Base-by-base conservation (phyloP, 129 eudicot genomes). In the Tanacetum coccineum region DNA sequence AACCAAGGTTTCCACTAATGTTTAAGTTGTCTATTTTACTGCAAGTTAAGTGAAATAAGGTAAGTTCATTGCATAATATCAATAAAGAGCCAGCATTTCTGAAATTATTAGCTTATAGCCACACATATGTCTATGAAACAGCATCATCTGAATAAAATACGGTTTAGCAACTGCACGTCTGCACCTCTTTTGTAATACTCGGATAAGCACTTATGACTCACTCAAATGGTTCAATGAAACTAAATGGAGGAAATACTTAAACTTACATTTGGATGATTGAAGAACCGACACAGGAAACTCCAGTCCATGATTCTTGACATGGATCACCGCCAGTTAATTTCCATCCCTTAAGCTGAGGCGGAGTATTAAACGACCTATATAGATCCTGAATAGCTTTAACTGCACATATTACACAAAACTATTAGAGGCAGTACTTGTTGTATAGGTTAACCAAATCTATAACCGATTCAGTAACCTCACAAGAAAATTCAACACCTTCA, bases 271-370 rank as follows among this genome's bases (percentile, higher is more conserved):
- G 76, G 25, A 84, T 70, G 39, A 88, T 74, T 5, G 96, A 80
- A 72, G 98, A 82, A 44, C 82, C 87, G 39, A 26, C 30, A 77
- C 98, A 93, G 10, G 71, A 32, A 79, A 93, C 76, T 70, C 98
- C 98, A 26, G 69, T 68, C 96, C 98, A 93, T 12, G 79, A 67
- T 64, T 93, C 95, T 72, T 50, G 83, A 62, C 98, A 93, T 6
- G 98, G 98, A 66, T 93, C 92, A 66, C 95, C 92, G 25, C 87
- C 87, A n/a, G 71, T 80, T 67, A 52, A 60, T 62, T 73, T 82
- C 98, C 98, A 93, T 66, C 79, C 83, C 44, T 67, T 65, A 22
- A 93, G 89, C 70, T 88, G 96, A 39, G 79, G 61, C 56, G 98
- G 87, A 40, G 52, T 64, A 50, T 88, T 86, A 61, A 88, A 77